Evolutionary conservation across 371 early-diverging fungal genomes (phyloP).

Genomic region (Haplosporangium sp.): DNA sequence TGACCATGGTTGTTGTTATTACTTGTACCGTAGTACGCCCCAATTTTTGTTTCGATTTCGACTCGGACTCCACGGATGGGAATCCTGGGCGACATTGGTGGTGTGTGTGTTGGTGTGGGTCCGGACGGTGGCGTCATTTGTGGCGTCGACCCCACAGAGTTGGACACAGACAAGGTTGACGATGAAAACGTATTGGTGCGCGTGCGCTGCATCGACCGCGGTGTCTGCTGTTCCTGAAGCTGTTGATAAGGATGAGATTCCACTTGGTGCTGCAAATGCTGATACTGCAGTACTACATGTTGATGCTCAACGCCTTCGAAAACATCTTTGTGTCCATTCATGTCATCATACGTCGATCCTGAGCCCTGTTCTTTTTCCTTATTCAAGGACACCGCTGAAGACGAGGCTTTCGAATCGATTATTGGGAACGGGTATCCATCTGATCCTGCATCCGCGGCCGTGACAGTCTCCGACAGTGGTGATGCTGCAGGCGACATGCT

Average conservation of each 20-base stretch:
- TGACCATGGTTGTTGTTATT: not conserved
- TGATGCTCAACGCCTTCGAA: constrained; percentile 16
- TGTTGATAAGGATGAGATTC: not conserved
- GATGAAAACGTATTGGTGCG: constrained; percentile 1
- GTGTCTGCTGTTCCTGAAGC: constrained; percentile 2
- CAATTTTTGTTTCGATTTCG: not conserved
- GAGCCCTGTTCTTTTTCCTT: not conserved
- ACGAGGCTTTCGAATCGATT: constrained; percentile 2
- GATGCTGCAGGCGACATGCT: constrained; percentile 5
- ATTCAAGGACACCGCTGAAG: not conserved
- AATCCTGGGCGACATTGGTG: constrained; percentile 1
- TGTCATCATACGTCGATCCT: too few relatives aligned
- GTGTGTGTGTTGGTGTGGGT: constrained; percentile 11
- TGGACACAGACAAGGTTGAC: not conserved
- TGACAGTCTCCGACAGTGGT: not conserved
- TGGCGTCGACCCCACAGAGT: not conserved
- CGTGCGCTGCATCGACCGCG: not conserved
- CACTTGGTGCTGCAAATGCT: not conserved
- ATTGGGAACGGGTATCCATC: constrained; percentile 32
- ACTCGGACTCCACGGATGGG: constrained; percentile 1
- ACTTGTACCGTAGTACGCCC: not conserved
- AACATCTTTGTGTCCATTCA: constrained; percentile 2
- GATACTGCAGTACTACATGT: constrained; percentile 1
- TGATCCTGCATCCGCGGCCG: not conserved
- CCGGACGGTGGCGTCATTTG: not conserved